Evolutionary conservation across 2,329 filamentous ascomycete genomes (phyloP).

Genomic region (Aspergillus pseudoglaucus): DNA sequence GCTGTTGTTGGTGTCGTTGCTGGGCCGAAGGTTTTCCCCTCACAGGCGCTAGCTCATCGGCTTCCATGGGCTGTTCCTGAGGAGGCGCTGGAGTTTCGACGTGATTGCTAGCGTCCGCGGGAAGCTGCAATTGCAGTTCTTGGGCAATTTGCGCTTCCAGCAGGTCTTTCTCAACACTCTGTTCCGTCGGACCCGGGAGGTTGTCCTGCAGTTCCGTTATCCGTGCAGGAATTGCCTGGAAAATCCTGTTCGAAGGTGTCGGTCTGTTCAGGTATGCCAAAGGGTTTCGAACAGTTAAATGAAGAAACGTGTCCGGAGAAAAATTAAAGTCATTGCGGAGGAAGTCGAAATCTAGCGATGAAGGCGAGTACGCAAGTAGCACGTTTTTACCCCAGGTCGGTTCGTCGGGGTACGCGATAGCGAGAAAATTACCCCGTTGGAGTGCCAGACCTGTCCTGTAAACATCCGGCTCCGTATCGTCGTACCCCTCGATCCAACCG

Average conservation of each 20-base stretch:
- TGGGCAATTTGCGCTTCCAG: no score
- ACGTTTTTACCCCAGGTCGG: constrained; percentile 5
- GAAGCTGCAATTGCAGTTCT: no score
- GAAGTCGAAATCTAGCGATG: constrained; percentile 19
- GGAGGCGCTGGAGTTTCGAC: no score
- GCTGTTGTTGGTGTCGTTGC: not conserved
- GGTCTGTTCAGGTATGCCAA: constrained; percentile 8
- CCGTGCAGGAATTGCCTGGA: not conserved
- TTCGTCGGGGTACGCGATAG: constrained; percentile 20
- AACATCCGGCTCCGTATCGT: constrained; percentile 23
- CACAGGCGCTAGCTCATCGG: not conserved
- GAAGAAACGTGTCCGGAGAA: constrained; percentile 10
- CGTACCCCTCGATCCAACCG: constrained; percentile 30
- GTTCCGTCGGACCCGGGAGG: not conserved
- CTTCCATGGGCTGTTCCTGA: not conserved
- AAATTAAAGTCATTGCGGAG: constrained; percentile 8
- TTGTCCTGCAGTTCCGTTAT: not conserved
- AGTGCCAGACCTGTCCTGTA: constrained; percentile 22
- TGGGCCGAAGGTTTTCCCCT: not conserved
- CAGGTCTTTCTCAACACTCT: not conserved
- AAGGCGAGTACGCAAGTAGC: constrained; percentile 24
- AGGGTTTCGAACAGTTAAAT: constrained; percentile 15
- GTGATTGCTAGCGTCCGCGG: no score
- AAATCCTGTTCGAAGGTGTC: not conserved
- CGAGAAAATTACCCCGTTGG: constrained; percentile 18